Evolutionary conservation across 345 rosid species (phyloP).

Genomic region (Arabidopsis arenosa): DNA sequence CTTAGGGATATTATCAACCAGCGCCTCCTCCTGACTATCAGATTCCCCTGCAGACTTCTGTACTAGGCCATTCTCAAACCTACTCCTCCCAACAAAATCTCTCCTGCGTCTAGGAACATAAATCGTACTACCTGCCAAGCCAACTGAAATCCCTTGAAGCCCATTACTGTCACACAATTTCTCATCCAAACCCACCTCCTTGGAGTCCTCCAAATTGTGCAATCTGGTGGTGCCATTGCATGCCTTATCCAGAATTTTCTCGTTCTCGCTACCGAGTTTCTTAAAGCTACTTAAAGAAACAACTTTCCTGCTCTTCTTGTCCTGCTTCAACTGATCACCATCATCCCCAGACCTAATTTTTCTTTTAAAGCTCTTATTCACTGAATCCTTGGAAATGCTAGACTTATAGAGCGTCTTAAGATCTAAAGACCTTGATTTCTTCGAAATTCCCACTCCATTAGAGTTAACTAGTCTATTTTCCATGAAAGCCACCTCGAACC

Average conservation of each 20-base stretch:
- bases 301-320: constrained; percentile 68
- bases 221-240: constrained; percentile 53
- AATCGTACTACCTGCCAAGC: constrained; percentile 56
- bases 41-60: constrained; percentile 51
- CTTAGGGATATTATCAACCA: constrained; percentile 48
- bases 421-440: constrained; percentile 89
- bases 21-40: constrained; percentile 43
- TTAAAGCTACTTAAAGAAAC: constrained; percentile 62
- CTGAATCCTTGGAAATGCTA: constrained; percentile 53
- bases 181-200: constrained; percentile 51
- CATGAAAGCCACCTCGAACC: constrained; percentile 68
- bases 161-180: constrained; percentile 49
- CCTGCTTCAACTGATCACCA: constrained; percentile 55
- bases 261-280: constrained; percentile 49
- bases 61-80: constrained; percentile 54
- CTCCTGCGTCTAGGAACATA: constrained; percentile 86
- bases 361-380: constrained; percentile 64
- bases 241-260: constrained; percentile 56
- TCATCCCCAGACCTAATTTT: constrained; percentile 51
- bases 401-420: constrained; percentile 80
- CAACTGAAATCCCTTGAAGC: constrained; percentile 54
- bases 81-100: constrained; percentile 76
- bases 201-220: constrained; percentile 49
- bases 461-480: constrained; percentile 72
- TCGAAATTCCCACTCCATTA: constrained; percentile 74